Evolutionary conservation across 192 early-diverging fungal genomes (phyloP), one percentile per base, ranked within the genome.

Genomic region (Spinellus fusiger): DNA sequence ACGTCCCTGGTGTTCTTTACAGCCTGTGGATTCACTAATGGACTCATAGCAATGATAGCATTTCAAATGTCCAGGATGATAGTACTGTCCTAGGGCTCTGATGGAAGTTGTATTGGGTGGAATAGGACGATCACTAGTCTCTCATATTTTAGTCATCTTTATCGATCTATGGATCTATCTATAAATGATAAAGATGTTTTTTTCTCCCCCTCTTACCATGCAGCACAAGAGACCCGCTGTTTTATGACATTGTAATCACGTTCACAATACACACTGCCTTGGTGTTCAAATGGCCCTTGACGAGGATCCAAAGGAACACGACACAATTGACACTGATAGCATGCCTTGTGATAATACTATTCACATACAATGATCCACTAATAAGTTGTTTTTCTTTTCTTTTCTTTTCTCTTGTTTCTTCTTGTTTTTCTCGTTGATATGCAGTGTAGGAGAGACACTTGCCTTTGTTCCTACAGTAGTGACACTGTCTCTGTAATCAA

Each of bases 1-100:
- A 12, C 78, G 75, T 8, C 74, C 76, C 27, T 90, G 77, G 68
- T 84, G 82, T 38, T 71, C 69, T 22, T 65, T 65, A 20, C 53
- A 38, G 2, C 69, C 69, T 8, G 53, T 57, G 48, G 62, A 62
- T 50, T 73, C 73, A 26, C 74, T 64, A 33, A 94, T 86, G 26
- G 81, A 73, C 60, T 84, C 76, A 29, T 81, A 74, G 69, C 90
- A 92, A 40, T 80, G 74, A 35, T 84, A 73, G 66, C 84, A 88
- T 54, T 79, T 73, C 56, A 86, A 78, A 66, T 86, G 84, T 35
- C 74, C 63, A 26, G 80, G 77, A 61, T 87, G 83, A 76, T 84
- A 90, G 55, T 77, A 75, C 52, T 80, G 73, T 16, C 83, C 84
- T 37, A 90, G 59, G 13, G 86, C 88, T 59, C 81, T 79, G 37